These are phyloP conservation scores for Colletotrichum horii DNA, from an alignment of 2,329 filamentous ascomycete species.

Conservation along the genomic window DNA sequence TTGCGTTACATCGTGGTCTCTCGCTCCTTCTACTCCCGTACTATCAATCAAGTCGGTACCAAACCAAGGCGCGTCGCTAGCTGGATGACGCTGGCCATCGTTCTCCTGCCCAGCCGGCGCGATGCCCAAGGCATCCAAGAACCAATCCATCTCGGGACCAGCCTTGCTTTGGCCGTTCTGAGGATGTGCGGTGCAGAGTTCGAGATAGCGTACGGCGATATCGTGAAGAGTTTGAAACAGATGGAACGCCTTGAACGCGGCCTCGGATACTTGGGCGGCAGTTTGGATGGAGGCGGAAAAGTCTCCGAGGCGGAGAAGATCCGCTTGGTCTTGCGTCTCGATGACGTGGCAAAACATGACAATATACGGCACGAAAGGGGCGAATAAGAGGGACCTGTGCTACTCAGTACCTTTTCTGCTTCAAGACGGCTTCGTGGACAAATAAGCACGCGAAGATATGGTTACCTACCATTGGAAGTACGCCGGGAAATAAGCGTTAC, in stretches of 20 bases:
- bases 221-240: slow-evolving; percentile 64
- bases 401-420: accelerated
- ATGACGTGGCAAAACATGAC: slow-evolving; percentile 57
- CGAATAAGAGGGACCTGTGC: slow-evolving; percentile 49
- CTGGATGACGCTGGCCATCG: background rate
- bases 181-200: slow-evolving; percentile 47
- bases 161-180: slow-evolving; percentile 36
- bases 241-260: slow-evolving; percentile 58
- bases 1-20: background rate
- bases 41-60: background rate
- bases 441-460: accelerated
- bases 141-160: slow-evolving; percentile 51
- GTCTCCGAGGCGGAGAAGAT: slow-evolving; percentile 50
- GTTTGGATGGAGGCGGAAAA: slow-evolving; percentile 58
- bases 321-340: slow-evolving; percentile 46
- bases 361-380: slow-evolving; percentile 59
- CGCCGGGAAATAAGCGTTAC: slow-evolving; percentile 37
- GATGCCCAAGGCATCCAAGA: slow-evolving; percentile 57
- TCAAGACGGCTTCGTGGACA: accelerated
- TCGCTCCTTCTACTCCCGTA: background rate
- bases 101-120: slow-evolving; percentile 4
- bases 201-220: slow-evolving; percentile 63
- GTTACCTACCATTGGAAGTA: slow-evolving; percentile 47
- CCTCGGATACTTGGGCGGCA: slow-evolving; percentile 48
- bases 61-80: background rate